Evolutionary conservation across 345 rosid species (phyloP).

Genomic region (Gossypioides kirkii): DNA sequence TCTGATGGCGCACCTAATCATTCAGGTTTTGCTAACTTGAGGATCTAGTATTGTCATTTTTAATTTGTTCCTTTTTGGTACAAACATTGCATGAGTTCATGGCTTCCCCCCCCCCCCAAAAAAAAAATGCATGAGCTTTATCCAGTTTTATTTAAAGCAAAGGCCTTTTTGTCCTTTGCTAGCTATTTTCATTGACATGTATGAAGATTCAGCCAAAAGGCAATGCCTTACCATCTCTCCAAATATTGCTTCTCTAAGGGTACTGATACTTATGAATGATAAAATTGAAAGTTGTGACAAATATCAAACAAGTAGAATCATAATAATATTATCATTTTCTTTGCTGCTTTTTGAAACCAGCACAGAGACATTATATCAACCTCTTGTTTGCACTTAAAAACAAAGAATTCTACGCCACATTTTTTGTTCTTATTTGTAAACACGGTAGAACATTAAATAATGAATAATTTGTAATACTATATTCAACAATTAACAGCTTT

Average conservation of each 20-base stretch:
- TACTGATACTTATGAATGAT: not conserved
- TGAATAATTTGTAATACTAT: not conserved
- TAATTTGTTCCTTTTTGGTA: not conserved
- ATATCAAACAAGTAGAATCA: not conserved
- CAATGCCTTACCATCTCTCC: not conserved
- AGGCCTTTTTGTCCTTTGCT: not conserved
- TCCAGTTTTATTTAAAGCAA: not conserved
- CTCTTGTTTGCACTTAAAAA: not conserved
- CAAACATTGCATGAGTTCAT: not conserved
- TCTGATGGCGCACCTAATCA: conserved; percentile 35
- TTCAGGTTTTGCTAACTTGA: conserved; percentile 37
- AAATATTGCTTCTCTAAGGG: not conserved
- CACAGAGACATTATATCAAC: too few relatives aligned
- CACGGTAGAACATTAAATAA: not conserved
- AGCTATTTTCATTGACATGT: not conserved
- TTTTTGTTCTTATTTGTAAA: not conserved
- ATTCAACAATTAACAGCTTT: not conserved
- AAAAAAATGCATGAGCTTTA: not conserved
- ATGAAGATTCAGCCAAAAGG: not conserved
- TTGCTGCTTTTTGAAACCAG: not conserved
- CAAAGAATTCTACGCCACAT: not conserved
- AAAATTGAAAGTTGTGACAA: not conserved
- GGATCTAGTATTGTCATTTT: not conserved
- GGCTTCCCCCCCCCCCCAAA: not conserved
- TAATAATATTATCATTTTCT: not conserved